Conservation (phyloP, 164 flowering plant genomes). For the Malania oleifera region DNA sequence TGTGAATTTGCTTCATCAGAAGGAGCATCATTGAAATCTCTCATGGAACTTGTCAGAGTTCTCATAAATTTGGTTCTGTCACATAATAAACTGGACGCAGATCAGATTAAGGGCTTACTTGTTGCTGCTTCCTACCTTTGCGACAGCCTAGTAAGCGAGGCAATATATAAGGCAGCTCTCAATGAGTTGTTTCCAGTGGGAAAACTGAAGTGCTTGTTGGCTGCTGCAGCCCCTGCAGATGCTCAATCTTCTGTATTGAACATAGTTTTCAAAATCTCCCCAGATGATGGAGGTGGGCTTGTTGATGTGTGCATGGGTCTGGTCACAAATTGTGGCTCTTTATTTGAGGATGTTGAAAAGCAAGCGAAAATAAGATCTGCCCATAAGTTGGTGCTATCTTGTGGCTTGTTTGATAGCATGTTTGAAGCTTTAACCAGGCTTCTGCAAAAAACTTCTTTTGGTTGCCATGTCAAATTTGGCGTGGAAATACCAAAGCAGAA, state of each 20-base stretch:
- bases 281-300: constrained; percentile 41
- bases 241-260: constrained; percentile 60
- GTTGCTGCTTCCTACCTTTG: constrained; percentile 58
- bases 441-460: constrained; percentile 50
- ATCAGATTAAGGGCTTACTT: constrained; percentile 60
- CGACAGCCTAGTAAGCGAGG: constrained; percentile 37
- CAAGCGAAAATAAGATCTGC: constrained; percentile 76
- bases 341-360: constrained; percentile 49
- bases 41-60: constrained; percentile 54
- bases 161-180: constrained; percentile 35
- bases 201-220: constrained; percentile 53
- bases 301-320: constrained; percentile 47
- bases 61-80: constrained; percentile 40
- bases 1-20: constrained; percentile 65
- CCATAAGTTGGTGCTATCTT: constrained; percentile 61
- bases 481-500: constrained; percentile 30
- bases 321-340: constrained; percentile 42
- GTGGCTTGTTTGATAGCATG: constrained; percentile 57
- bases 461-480: constrained; percentile 46
- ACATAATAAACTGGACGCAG: constrained; percentile 28
- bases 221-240: constrained; percentile 38
- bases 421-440: constrained; percentile 39
- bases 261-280: constrained; percentile 48
- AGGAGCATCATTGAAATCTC: constrained; percentile 65
- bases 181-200: constrained; percentile 49